Percentiles rank a stretch among this genome's conserved stretches.
Conservation (phyloP, 371 early-diverging fungal genomes). For the Mucor sp. region DNA sequence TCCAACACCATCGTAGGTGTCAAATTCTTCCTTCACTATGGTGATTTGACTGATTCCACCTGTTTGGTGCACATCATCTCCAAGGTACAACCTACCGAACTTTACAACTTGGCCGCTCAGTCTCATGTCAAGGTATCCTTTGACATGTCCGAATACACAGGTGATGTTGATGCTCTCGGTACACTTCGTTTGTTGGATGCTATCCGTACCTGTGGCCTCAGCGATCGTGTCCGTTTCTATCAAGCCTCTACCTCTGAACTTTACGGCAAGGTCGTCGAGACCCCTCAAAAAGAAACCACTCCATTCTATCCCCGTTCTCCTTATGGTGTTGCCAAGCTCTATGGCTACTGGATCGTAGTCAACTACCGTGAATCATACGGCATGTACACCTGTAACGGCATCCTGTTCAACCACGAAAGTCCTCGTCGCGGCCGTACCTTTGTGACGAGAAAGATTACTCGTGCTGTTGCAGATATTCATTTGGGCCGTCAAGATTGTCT, state of each 20-base stretch:
- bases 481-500: conserved; percentile 72
- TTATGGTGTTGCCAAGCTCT: conserved; percentile 86
- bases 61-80: conserved; percentile 79
- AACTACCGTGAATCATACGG: conserved; percentile 86
- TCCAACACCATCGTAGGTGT: conserved; percentile 44
- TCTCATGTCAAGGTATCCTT: conserved; percentile 90
- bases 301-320: conserved; percentile 89
- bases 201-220: conserved; percentile 77
- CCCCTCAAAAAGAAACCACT: conserved; percentile 83
- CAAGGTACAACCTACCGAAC: conserved; percentile 77
- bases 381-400: conserved; percentile 86
- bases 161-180: conserved; percentile 85
- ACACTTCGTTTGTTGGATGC: conserved; percentile 83
- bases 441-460: conserved; percentile 84
- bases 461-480: conserved; percentile 81
- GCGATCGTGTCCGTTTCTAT: conserved; percentile 77
- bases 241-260: conserved; percentile 85
- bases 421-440: conserved; percentile 85
- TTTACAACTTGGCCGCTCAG: conserved; percentile 81
- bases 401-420: conserved; percentile 87
- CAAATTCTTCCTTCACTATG: conserved; percentile 82
- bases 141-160: conserved; percentile 89
- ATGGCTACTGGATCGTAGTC: conserved; percentile 82
- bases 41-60: conserved; percentile 85
- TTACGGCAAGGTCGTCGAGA: conserved; percentile 82